These are phyloP conservation scores for Diatrype stigma DNA, from an alignment of 2,329 filamentous ascomycete genomes.

Conservation along the genomic window DNA sequence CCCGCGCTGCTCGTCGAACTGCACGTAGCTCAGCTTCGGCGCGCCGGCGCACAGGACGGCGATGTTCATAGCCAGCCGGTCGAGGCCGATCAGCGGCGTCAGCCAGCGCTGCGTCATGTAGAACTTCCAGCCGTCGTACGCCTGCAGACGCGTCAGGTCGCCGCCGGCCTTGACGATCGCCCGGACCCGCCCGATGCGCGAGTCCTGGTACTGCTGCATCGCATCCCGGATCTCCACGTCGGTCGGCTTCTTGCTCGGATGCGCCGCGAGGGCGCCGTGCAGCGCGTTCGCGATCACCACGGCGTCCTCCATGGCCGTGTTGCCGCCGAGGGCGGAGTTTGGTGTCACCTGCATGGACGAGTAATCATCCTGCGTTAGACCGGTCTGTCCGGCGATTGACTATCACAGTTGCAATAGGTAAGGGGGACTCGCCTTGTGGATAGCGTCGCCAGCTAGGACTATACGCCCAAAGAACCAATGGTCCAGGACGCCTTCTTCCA, in stretches of 20 bases:
- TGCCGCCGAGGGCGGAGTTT: slow-evolving; percentile 32
- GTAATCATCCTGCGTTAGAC: too few relatives aligned
- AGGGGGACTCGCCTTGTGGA: slow-evolving; percentile 28
- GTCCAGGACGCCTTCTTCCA: slow-evolving; percentile 30
- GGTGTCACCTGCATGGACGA: slow-evolving; percentile 25
- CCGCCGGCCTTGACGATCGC: background rate
- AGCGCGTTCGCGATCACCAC: slow-evolving; percentile 26
- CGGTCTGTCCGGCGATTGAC: background rate
- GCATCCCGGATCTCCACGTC: background rate
- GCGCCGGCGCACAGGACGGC: too few relatives aligned
- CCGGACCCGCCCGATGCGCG: background rate
- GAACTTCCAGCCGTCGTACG: too few relatives aligned
- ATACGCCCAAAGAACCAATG: slow-evolving; percentile 31
- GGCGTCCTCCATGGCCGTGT: slow-evolving; percentile 32
- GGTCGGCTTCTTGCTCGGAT: slow-evolving; percentile 5
- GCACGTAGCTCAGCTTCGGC: too few relatives aligned
- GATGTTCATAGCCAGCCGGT: too few relatives aligned
- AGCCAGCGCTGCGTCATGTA: too few relatives aligned
- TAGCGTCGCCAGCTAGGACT: slow-evolving; percentile 32
- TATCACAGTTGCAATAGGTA: background rate
- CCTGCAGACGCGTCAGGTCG: background rate
- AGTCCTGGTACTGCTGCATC: slow-evolving; percentile 3
- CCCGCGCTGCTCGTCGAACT: too few relatives aligned
- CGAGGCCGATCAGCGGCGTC: too few relatives aligned
- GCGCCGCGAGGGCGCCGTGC: slow-evolving; percentile 1